Percentiles rank a stretch among this genome's conserved stretches.
These are phyloP conservation scores for Nepenthes alata DNA, from an alignment of 179 eudicot genomes.

Conservation along the genomic window DNA sequence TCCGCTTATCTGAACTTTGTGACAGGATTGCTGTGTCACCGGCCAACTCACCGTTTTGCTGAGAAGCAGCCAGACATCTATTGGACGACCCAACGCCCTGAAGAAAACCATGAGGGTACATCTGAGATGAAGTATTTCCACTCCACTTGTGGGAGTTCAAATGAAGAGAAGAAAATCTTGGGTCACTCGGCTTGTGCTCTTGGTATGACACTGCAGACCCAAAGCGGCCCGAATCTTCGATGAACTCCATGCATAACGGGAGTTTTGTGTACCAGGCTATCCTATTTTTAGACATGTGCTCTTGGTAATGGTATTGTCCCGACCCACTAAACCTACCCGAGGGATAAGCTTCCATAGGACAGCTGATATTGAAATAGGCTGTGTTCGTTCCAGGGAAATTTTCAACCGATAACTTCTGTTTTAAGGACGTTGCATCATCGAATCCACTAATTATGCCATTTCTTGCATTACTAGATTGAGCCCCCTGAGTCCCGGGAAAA, in stretches of 20 bases:
- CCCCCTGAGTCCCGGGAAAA: not conserved
- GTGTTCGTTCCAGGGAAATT: not conserved
- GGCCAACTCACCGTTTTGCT: not conserved
- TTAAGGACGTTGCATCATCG: not conserved
- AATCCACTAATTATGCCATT: not conserved
- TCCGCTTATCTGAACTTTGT: not conserved
- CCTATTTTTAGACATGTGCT: not conserved
- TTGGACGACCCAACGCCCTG: not conserved
- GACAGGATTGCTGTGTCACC: not conserved
- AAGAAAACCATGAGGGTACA: not conserved
- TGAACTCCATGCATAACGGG: no score
- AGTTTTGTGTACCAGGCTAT: no score
- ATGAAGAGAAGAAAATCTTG: not conserved
- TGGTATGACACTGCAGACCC: not conserved
- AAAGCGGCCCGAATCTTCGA: not conserved
- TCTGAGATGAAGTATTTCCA: not conserved
- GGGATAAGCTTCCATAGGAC: not conserved
- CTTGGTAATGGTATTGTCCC: constrained; percentile 1
- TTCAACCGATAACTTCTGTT: not conserved
- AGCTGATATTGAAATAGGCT: not conserved
- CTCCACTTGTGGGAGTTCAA: constrained; percentile 1
- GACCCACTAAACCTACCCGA: constrained; percentile 3
- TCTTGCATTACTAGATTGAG: constrained; percentile 6
- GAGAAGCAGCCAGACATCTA: constrained; percentile 1
- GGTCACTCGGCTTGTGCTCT: constrained; percentile 5